Evolutionary conservation across 768 basidiomycete genomes (phyloP), one percentile per base, ranked within the genome.

Genomic region (Kwoniella sp.): DNA sequence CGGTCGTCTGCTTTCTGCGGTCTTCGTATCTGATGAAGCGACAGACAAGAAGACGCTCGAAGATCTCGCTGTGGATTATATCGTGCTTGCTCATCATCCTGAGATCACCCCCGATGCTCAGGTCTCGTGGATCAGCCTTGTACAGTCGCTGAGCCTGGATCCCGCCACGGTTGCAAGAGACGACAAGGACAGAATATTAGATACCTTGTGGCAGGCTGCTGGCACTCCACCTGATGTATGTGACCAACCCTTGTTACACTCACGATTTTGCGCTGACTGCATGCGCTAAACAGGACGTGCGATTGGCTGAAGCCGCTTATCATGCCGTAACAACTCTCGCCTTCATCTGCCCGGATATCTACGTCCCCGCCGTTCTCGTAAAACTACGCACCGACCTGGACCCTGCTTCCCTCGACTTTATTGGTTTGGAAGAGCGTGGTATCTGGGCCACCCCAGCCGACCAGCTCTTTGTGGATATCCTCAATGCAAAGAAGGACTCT

Each of bases 381-480:
- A 90, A 89, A 65, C 76, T 93, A 2, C 81, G 82, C 24, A 71
- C 77, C 0, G 90, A 93, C 73, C 83, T 97, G n/a, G 82, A 88
- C 60, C 82, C 86, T 0, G 68, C 77, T 0, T 74, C 81, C n/a
- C 81, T 94, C 54, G 84, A 85, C 21, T 80, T 85, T 17, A 79
- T 98, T 60, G 88, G 88, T 0, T 84, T 88, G 13, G 82, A 84
- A 8, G 93, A 96, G 49, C 76, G 92, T 19, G 90, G 87, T 5
- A 88, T 96, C 15, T 97, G 91, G 92, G 82, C 82, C 2, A 92
- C 92, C 0, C 90, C 90, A 0, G 87, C 88, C 55, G 95, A 89
- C n/a, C 87, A 84, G 7, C 82, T 86, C 0, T 97, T 84, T 64
- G 83, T 90, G 40, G 91, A 96, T 78, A 90, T 90, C 1, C 81